Conservation (phyloP, 495 filamentous ascomycete species). For the Penicillium riverlandense region DNA sequence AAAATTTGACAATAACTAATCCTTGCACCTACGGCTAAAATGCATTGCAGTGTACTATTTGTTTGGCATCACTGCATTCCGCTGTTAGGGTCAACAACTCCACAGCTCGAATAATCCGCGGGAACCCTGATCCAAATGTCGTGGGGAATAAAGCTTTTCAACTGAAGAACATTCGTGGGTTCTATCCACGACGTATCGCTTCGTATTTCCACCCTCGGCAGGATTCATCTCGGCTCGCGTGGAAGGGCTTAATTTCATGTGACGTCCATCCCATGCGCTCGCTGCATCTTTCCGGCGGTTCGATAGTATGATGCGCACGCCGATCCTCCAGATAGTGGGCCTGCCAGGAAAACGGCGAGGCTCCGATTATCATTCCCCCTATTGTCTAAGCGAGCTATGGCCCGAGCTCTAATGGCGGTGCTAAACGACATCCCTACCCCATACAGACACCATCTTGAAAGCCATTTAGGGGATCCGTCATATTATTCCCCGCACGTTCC, state of each 20-base stretch:
- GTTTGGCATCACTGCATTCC: no score
- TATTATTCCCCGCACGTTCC: neutral
- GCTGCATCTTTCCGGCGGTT: neutral
- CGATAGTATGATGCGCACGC: neutral
- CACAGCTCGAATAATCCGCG: no score
- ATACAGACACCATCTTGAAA: constrained; percentile 8
- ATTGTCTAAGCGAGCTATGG: constrained; percentile 17
- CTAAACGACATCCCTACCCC: neutral
- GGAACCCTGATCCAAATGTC: no score
- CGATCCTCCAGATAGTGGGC: neutral
- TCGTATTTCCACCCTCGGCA: neutral
- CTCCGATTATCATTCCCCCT: constrained; percentile 14
- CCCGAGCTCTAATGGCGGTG: constrained; percentile 1
- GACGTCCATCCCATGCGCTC: neutral
- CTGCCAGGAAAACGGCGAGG: constrained; percentile 6
- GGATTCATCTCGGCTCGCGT: neutral
- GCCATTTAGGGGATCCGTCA: constrained; percentile 6
- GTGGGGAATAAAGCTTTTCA: no score
- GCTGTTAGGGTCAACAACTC: no score
- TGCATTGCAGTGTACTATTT: no score
- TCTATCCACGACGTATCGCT: neutral
- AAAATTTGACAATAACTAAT: no score
- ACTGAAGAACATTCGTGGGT: no score
- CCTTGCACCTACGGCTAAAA: no score
- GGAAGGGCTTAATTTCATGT: neutral